phyloP scores from a whole-genome alignment of 1,284 basidiomycete species.

The Ganoderma meredithae region DNA sequence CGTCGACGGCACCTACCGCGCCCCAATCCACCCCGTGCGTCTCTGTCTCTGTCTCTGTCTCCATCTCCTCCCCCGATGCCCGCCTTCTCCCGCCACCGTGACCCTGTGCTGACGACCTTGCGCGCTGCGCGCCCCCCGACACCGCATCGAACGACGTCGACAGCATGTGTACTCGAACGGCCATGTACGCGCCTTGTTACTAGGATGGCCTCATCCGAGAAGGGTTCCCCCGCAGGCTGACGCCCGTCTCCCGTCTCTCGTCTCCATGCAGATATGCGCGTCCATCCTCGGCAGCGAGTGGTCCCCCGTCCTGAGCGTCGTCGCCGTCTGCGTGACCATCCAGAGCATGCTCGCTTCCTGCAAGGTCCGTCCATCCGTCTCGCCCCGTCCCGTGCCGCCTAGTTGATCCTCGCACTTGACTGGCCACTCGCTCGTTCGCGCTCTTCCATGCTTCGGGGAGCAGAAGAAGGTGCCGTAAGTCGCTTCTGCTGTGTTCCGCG shows the following conservation, averaged over 20 bases:
- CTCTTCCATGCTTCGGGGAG: constrained; percentile 19
- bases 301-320: constrained; percentile 84
- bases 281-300: constrained; percentile 87
- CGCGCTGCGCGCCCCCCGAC: neutral
- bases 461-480: constrained; percentile 79
- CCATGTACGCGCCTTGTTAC: constrained; percentile 69
- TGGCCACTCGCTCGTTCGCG: constrained; percentile 2
- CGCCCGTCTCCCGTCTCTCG: neutral
- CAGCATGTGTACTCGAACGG: constrained; percentile 88
- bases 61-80: no score
- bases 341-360: constrained; percentile 90
- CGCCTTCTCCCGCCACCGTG: constrained; percentile 21
- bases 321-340: constrained; percentile 80
- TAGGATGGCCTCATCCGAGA: neutral
- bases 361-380: constrained; percentile 58
- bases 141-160: neutral
- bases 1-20: constrained; percentile 62
- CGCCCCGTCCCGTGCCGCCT: no score
- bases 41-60: no score
- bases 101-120: neutral
- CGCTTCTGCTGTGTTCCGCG: neutral
- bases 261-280: constrained; percentile 70
- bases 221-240: neutral
- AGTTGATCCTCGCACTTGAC: no score
- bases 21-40: constrained; percentile 80